Evolutionary conservation across 306 rosid species (phyloP).

Genomic region (Alnus rubra): DNA sequence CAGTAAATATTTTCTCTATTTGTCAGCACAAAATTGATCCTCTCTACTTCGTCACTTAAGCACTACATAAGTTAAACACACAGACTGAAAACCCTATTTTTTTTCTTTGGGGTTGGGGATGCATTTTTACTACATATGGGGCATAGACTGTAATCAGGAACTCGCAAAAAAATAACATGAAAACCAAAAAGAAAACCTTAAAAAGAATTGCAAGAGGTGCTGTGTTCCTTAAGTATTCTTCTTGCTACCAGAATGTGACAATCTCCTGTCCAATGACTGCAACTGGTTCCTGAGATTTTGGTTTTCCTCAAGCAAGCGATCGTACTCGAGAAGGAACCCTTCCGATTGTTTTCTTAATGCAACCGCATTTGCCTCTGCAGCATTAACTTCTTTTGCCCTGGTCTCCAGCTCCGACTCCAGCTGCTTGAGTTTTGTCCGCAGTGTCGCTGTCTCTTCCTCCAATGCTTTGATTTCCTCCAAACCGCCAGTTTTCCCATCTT

Average conservation of each 20-base stretch:
- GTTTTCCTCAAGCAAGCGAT: slow-evolving; percentile 87
- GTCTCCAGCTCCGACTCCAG: slow-evolving; percentile 66
- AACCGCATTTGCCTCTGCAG: slow-evolving; percentile 66
- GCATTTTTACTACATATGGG: slow-evolving; percentile 28
- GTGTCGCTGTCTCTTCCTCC: slow-evolving; percentile 55
- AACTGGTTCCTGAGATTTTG: slow-evolving; percentile 66
- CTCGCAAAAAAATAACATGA: slow-evolving; percentile 31
- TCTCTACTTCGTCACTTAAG: slow-evolving; percentile 34
- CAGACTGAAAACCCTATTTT: slow-evolving; percentile 34
- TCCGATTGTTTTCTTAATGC: slow-evolving; percentile 94
- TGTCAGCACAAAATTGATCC: slow-evolving; percentile 44
- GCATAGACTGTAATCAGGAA: slow-evolving; percentile 35
- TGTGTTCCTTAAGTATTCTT: slow-evolving; percentile 55
- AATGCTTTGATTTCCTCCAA: slow-evolving; percentile 52
- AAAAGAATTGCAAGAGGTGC: slow-evolving; percentile 1
- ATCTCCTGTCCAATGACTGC: slow-evolving; percentile 51
- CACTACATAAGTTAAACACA: slow-evolving; percentile 28
- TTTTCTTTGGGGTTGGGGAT: neutral
- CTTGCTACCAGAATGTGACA: slow-evolving; percentile 69
- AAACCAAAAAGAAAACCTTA: slow-evolving; percentile 10
- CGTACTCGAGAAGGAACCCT: slow-evolving; percentile 93
- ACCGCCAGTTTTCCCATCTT: slow-evolving; percentile 50
- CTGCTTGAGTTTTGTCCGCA: slow-evolving; percentile 45
- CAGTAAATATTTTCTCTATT: slow-evolving; percentile 33
- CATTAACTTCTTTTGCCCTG: slow-evolving; percentile 53